Evolutionary conservation across 768 basidiomycete species (phyloP).

Genomic region (Kwoniella sp.): DNA sequence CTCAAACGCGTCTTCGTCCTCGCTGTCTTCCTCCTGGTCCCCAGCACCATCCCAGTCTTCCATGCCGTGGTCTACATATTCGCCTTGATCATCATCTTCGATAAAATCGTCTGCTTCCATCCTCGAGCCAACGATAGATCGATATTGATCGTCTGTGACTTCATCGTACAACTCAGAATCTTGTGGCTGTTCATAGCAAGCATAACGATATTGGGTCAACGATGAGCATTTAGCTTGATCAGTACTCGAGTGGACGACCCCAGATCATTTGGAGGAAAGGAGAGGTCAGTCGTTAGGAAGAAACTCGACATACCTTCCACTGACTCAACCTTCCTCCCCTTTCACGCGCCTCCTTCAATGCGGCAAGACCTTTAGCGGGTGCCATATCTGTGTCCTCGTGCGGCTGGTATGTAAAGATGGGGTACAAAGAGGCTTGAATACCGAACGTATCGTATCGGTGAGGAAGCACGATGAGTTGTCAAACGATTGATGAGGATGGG

Average conservation of each 20-base stretch:
- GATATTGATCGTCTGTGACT: slow-evolving; percentile 86
- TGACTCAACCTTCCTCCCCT: slow-evolving; percentile 54
- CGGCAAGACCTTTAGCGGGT: slow-evolving; percentile 46
- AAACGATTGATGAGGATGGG: no score
- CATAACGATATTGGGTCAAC: neutral
- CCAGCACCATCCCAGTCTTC: slow-evolving; percentile 74
- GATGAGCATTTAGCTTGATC: no score
- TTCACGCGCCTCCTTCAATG: slow-evolving; percentile 55
- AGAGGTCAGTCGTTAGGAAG: no score
- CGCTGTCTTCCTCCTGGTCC: slow-evolving; percentile 58
- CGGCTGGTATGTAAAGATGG: no score
- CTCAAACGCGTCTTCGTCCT: slow-evolving; percentile 63
- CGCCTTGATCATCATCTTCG: slow-evolving; percentile 84
- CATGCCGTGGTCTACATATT: slow-evolving; percentile 95
- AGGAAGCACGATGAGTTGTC: no score
- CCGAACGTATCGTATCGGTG: no score
- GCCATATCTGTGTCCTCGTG: slow-evolving; percentile 19
- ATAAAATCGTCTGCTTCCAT: slow-evolving; percentile 90
- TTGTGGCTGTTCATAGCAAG: slow-evolving; percentile 55
- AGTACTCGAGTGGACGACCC: neutral
- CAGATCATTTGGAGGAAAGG: no score
- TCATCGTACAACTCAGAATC: slow-evolving; percentile 81
- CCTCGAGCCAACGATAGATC: slow-evolving; percentile 75
- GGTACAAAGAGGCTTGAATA: no score
- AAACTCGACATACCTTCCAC: slow-evolving; percentile 52